phyloP scores from a whole-genome alignment of 2,329 filamentous ascomycete genomes.

The Metarhizium humberi region DNA sequence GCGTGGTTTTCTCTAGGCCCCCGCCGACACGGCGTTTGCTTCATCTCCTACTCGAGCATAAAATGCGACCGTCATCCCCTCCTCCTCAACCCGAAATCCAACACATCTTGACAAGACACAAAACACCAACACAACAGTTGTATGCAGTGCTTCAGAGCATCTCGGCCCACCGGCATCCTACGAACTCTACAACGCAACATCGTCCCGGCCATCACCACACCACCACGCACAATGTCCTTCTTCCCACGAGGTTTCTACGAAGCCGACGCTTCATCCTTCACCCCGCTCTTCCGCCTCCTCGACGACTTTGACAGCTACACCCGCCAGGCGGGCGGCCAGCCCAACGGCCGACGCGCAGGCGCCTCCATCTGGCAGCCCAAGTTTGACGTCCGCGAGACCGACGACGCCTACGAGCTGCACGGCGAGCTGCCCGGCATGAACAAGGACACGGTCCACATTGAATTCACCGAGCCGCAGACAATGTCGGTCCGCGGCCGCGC shows the following conservation, averaged over 20 bases:
- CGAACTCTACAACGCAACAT: constrained; percentile 15
- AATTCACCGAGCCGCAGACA: constrained; percentile 64
- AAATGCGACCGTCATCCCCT: neutral
- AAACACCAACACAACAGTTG: neutral
- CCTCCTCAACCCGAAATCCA: neutral
- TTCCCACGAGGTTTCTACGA: constrained; percentile 46
- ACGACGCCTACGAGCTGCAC: constrained; percentile 59
- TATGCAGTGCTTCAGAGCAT: constrained; percentile 16
- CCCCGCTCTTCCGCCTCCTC: constrained; percentile 47
- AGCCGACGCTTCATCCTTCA: constrained; percentile 36
- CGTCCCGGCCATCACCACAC: constrained; percentile 12
- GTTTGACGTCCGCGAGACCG: constrained; percentile 63
- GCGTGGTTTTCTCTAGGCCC: neutral
- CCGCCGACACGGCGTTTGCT: neutral
- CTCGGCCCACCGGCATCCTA: constrained; percentile 15
- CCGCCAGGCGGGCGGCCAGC: constrained; percentile 15
- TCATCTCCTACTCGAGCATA: neutral
- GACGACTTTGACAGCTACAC: constrained; percentile 48
- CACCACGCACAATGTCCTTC: constrained; percentile 45
- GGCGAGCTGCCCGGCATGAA: constrained; percentile 67
- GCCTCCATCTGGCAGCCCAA: constrained; percentile 51
- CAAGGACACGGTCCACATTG: constrained; percentile 62
- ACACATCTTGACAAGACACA: neutral
- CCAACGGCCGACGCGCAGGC: constrained; percentile 12
- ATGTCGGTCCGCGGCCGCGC: constrained; percentile 57